These are phyloP conservation scores for Cyclotella cryptica DNA, from an alignment of 108 stramenopile species.

Conservation along the genomic window DNA sequence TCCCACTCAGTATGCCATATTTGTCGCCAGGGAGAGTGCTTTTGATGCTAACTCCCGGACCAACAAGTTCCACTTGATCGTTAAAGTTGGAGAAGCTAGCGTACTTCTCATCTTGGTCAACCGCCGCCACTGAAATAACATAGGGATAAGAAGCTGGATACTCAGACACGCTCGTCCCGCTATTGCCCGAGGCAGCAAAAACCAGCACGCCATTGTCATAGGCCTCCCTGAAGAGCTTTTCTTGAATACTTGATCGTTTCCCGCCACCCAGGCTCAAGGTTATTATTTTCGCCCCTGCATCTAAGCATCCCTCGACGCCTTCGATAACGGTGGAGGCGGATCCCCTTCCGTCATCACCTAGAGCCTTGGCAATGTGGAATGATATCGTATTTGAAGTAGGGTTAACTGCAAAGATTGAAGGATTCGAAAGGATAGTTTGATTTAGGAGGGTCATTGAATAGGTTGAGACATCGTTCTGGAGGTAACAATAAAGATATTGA, in stretches of 20 bases:
- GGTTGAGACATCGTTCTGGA: not conserved
- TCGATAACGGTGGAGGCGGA: slow-evolving; percentile 43
- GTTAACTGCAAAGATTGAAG: slow-evolving; percentile 18
- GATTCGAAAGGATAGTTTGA: too few relatives aligned
- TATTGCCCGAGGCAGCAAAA: slow-evolving; percentile 75
- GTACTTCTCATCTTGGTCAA: slow-evolving; percentile 14
- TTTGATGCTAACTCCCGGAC: slow-evolving; percentile 57
- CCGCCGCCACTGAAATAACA: slow-evolving; percentile 65
- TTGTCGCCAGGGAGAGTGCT: slow-evolving; percentile 4
- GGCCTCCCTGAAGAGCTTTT: slow-evolving; percentile 17
- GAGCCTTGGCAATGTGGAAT: slow-evolving; percentile 56
- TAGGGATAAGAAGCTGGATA: slow-evolving; percentile 59
- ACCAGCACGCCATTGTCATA: slow-evolving; percentile 56
- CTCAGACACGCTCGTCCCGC: slow-evolving; percentile 20
- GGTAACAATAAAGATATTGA: not conserved
- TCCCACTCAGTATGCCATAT: slow-evolving; percentile 23
- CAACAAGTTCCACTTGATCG: slow-evolving; percentile 60
- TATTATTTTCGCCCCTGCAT: slow-evolving; percentile 58
- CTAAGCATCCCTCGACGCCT: slow-evolving; percentile 54
- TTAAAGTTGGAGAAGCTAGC: slow-evolving; percentile 43
- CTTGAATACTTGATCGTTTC: slow-evolving; percentile 12
- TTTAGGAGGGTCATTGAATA: not conserved
- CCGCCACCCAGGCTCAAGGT: slow-evolving; percentile 60
- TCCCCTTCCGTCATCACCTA: slow-evolving; percentile 45
- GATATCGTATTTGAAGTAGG: slow-evolving; percentile 19